Conservation (phyloP, 23 red algal species). For the Gracilaria gracilis region DNA sequence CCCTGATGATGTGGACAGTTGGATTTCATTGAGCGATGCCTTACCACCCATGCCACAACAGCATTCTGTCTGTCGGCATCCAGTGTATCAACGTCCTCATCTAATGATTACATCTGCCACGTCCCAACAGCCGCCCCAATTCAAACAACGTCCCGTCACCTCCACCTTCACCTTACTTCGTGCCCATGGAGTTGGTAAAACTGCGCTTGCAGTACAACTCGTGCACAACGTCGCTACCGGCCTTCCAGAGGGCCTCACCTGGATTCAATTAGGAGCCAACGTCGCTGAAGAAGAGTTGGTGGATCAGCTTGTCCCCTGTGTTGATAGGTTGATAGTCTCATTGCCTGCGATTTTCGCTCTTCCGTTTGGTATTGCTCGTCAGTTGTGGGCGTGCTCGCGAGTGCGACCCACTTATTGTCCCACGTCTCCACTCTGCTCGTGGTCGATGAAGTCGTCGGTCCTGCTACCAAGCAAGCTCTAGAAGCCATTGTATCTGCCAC, state of each 20-base stretch:
- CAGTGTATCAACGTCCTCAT: background rate
- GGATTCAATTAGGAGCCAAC: slow-evolving; percentile 67
- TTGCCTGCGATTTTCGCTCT: slow-evolving; percentile 60
- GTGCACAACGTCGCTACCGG: slow-evolving; percentile 45
- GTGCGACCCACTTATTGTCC: slow-evolving; percentile 35
- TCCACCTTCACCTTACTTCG: slow-evolving; percentile 37
- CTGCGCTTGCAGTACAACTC: slow-evolving; percentile 50
- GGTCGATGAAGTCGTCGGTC: slow-evolving; percentile 55
- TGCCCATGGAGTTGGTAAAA: slow-evolving; percentile 63
- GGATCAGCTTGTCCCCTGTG: slow-evolving; percentile 59
- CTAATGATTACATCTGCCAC: background rate
- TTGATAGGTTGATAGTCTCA: slow-evolving; percentile 62
- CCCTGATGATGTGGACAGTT: slow-evolving; percentile 50
- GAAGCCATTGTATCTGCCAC: slow-evolving; percentile 48
- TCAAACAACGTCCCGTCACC: background rate
- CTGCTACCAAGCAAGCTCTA: slow-evolving; percentile 31
- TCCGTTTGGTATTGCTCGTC: slow-evolving; percentile 58
- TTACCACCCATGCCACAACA: slow-evolving; percentile 64
- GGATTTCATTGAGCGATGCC: slow-evolving; percentile 50
- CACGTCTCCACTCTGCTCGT: slow-evolving; percentile 59
- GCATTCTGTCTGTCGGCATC: slow-evolving; percentile 24
- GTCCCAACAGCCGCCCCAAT: background rate
- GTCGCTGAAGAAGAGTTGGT: slow-evolving; percentile 54
- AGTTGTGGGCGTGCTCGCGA: slow-evolving; percentile 5
- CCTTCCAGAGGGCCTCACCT: slow-evolving; percentile 59